Percentiles rank a stretch among this genome's conserved stretches.
These are phyloP conservation scores for Lentinula novae-zelandiae DNA, from an alignment of 1,284 basidiomycete species.

Conservation along the genomic window DNA sequence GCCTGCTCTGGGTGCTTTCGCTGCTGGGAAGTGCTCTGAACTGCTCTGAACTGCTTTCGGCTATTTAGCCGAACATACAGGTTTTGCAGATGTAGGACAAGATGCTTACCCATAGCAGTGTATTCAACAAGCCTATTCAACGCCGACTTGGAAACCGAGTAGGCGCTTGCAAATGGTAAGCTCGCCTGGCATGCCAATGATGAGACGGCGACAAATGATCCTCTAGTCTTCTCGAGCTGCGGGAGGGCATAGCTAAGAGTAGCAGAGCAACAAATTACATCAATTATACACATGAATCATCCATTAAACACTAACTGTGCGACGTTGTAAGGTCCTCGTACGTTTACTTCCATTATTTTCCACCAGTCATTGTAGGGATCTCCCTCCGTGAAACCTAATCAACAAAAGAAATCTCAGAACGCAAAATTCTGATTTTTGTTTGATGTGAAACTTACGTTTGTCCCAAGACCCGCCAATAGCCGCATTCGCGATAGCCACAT, in stretches of 20 bases:
- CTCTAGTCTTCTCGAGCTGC: not conserved
- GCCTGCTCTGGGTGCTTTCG: too few relatives aligned
- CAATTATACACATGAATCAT: not conserved
- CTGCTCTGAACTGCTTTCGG: too few relatives aligned
- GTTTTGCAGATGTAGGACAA: too few relatives aligned
- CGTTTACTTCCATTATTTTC: constrained; percentile 5
- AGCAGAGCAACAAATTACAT: not conserved
- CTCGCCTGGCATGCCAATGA: not conserved
- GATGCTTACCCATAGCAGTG: not conserved
- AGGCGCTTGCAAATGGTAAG: constrained; percentile 5
- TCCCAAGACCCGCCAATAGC: constrained; percentile 4
- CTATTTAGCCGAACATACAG: too few relatives aligned
- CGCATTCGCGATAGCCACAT: constrained; percentile 10
- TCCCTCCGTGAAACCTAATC: not conserved
- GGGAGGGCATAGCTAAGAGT: not conserved
- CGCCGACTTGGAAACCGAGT: constrained; percentile 3
- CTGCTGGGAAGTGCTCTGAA: too few relatives aligned
- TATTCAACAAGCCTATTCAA: not conserved
- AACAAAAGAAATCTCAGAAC: not conserved
- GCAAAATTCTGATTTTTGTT: not conserved
- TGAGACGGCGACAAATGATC: not conserved
- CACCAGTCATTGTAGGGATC: constrained; percentile 7
- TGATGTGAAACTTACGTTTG: not conserved
- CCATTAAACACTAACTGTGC: not conserved
- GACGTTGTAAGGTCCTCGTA: constrained; percentile 5